Evolutionary conservation across 208 protist species (phyloP).

Genomic region (Kentomonas sorsogonicus): DNA sequence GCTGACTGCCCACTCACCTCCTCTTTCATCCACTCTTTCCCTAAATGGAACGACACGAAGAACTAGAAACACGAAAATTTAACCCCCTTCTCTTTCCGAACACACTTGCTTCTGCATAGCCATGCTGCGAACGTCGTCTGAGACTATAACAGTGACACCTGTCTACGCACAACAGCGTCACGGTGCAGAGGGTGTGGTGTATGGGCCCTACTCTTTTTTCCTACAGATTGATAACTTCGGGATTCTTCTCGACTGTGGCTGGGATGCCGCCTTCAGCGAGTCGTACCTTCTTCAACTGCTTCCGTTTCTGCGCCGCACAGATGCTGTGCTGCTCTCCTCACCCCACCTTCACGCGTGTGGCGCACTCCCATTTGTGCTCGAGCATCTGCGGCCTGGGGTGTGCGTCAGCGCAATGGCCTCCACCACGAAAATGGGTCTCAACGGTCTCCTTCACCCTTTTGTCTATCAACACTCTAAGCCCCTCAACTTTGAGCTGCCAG

Average conservation of each 20-base stretch:
- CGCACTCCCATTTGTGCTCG: slow-evolving; percentile 77
- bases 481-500: slow-evolving; percentile 26
- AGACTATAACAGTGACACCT: slow-evolving; percentile 33
- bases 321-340: slow-evolving; percentile 76
- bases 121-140: slow-evolving; percentile 48
- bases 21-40: not conserved
- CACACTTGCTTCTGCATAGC: not conserved
- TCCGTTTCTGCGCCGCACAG: slow-evolving; percentile 40
- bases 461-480: slow-evolving; percentile 75
- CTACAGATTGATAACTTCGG: slow-evolving; percentile 79
- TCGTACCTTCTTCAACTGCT: slow-evolving; percentile 44
- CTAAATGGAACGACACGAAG: not conserved
- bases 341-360: slow-evolving; percentile 74
- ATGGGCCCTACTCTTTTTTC: slow-evolving; percentile 58
- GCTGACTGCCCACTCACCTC: no score
- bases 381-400: slow-evolving; percentile 53
- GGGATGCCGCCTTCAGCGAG: slow-evolving; percentile 58
- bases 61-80: not conserved
- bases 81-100: not conserved
- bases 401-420: slow-evolving; percentile 58
- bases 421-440: slow-evolving; percentile 73
- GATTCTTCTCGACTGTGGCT: slow-evolving; percentile 86
- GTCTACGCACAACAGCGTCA: slow-evolving; percentile 23
- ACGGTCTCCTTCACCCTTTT: slow-evolving; percentile 72
- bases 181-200: slow-evolving; percentile 21